Evolutionary conservation across 208 protist species (phyloP).

Genomic region (Spongospora subterranea): DNA sequence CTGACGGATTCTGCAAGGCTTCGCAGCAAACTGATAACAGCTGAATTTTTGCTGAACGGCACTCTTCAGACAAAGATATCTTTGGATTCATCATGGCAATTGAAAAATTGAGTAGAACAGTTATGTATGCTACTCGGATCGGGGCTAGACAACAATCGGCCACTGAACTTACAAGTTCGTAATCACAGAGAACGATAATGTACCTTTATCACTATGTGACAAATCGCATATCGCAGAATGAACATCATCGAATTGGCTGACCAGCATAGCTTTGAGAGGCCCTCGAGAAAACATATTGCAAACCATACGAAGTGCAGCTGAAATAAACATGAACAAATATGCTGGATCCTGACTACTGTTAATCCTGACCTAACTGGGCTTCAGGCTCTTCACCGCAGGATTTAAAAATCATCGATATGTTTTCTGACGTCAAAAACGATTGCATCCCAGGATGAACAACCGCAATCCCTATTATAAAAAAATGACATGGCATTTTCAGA

Average conservation of each 20-base stretch:
- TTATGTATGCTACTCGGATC: conserved; percentile 8
- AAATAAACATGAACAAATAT: conserved; percentile 8
- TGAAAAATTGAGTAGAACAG: background rate
- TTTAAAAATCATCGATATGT: background rate
- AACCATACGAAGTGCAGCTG: conserved; percentile 6
- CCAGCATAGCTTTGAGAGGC: background rate
- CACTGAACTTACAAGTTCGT: background rate
- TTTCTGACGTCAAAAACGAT: background rate
- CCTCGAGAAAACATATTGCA: conserved; percentile 7
- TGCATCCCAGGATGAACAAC: conserved; percentile 4
- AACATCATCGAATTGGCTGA: background rate
- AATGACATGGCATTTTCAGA: too few relatives aligned
- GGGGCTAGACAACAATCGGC: background rate
- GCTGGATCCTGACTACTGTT: background rate
- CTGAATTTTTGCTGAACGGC: conserved; percentile 11
- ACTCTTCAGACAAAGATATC: background rate
- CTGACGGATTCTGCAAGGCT: background rate
- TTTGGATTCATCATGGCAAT: background rate
- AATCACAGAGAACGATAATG: background rate
- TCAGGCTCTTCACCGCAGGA: background rate
- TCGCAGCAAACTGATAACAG: conserved; percentile 11
- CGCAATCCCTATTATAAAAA: conserved; percentile 5
- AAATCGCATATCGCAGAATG: background rate
- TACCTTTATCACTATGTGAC: background rate
- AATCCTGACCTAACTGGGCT: background rate